A percentile compares a stretch with the other conserved stretches of the same genome.
These are phyloP conservation scores for Aquilaria malaccensis DNA, from an alignment of 345 rosid species.

Conservation along the genomic window DNA sequence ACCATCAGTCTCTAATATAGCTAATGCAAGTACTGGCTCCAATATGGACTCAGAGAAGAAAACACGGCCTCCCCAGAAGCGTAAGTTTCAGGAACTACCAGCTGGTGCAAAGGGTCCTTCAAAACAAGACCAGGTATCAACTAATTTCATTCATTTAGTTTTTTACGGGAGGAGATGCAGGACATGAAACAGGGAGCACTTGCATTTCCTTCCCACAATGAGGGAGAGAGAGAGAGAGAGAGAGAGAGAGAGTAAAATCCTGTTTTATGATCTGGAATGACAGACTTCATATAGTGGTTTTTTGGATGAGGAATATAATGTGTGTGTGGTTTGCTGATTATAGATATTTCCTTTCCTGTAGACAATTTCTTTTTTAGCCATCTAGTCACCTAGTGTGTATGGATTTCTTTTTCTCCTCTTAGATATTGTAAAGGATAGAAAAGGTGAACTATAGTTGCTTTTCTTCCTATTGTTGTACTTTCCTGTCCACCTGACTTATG, in stretches of 20 bases:
- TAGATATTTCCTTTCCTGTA: no score
- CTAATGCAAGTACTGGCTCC: constrained; percentile 26
- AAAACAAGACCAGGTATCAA: constrained; percentile 54
- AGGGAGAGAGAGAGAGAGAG: not conserved
- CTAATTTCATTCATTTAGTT: constrained; percentile 8
- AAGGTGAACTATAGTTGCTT: no score
- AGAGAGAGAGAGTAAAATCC: constrained; percentile 1
- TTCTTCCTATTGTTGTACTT: no score
- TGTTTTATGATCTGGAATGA: not conserved
- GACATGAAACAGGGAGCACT: constrained; percentile 1
- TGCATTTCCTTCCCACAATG: not conserved
- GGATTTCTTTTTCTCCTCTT: no score
- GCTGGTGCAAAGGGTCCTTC: constrained; percentile 36
- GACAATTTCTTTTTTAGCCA: no score
- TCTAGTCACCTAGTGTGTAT: no score
- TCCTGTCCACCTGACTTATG: no score
- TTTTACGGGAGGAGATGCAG: constrained; percentile 8
- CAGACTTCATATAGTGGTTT: constrained; percentile 1
- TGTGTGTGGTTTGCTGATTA: no score
- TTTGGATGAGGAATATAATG: not conserved
- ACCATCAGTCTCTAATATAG: constrained; percentile 19
- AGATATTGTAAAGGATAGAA: no score
- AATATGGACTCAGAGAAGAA: constrained; percentile 35
- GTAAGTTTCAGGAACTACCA: constrained; percentile 89
- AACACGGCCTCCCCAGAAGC: constrained; percentile 42